Base-by-base conservation (phyloP, 768 basidiomycete species). In the Wakefieldia striispora region DNA sequence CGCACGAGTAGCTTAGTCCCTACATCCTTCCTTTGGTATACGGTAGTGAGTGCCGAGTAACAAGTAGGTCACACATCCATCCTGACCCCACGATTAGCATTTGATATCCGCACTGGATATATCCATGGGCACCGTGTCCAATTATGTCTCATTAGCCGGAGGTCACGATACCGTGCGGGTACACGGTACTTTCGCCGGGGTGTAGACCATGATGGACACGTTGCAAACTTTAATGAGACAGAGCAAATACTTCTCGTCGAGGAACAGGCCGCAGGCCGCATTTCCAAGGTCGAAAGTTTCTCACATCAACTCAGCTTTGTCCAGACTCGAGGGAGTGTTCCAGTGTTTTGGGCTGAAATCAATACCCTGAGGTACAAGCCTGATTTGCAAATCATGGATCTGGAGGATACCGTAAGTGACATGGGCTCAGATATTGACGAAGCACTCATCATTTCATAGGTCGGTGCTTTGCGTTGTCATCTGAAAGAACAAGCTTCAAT, bases 211-310 rank as follows among this genome's bases (percentile, higher is more conserved):
- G 75, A 88, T 9, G 97, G 95, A 2, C 82, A 97, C 65, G 90
- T 91, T 36, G 92, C 94, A 49, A 99, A 99, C 70, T 98, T 92
- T 72, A 97, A 97, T 66, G 97, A 99, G 70, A 95, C 97, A 6
- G 97, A 99, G 64, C 97, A 98, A 66, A 75, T 99, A 50, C 73
- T 95, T 23, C 75, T 95, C 14, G 77, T 95, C 12, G 89, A 92
- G 51, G 76, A 74, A 41, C 75, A 74, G 40, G 71, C 73, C 26
- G 69, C 69, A 21, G 75, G 74, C 33, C 67, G 69, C 21, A 67
- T 68, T 35, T 68, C 68, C 16, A 62, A 66, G 42, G 59, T 68
- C 16, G 80, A 79, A 45, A 78, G 78, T 10, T 79, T 75, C 47
- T 78, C 75, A 3, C 73, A 76, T 13, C 82, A 83, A 65, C 70